Conservation (phyloP, 2,329 filamentous ascomycete genomes). For the Cercospora sp. region DNA sequence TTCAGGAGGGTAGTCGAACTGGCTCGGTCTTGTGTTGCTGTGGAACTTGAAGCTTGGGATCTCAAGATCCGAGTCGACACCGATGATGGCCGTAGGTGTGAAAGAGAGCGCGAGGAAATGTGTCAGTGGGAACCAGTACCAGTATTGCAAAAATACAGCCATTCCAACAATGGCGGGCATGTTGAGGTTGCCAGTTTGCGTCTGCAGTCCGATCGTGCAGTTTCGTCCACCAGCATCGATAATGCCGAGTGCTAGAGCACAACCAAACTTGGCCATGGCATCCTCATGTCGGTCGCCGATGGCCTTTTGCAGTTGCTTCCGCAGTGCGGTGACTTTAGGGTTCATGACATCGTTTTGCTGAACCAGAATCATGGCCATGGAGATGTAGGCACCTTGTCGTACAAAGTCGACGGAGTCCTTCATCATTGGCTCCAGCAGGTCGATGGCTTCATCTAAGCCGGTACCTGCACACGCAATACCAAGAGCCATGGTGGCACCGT, state of each 20-base stretch:
- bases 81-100: slow-evolving; percentile 94
- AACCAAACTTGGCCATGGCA: slow-evolving; percentile 99
- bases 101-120: slow-evolving; percentile 96
- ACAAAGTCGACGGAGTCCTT: slow-evolving; percentile 99
- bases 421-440: slow-evolving; percentile 97
- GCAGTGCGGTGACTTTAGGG: slow-evolving; percentile 86
- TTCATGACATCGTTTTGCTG: slow-evolving; percentile 99
- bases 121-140: slow-evolving; percentile 99
- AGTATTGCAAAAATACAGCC: slow-evolving; percentile 98
- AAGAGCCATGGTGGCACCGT: slow-evolving; percentile 96
- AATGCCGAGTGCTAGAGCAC: slow-evolving; percentile 89
- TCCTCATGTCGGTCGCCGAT: slow-evolving; percentile 94
- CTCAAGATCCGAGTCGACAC: slow-evolving; percentile 88
- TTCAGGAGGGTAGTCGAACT: slow-evolving; percentile 97
- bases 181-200: slow-evolving; percentile 96
- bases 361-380: slow-evolving; percentile 97
- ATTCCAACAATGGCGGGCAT: slow-evolving; percentile 98
- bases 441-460: slow-evolving; percentile 91
- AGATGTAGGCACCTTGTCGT: slow-evolving; percentile 90
- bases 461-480: slow-evolving; percentile 98
- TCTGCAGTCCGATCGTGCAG: slow-evolving; percentile 96
- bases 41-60: slow-evolving; percentile 94
- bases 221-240: slow-evolving; percentile 97
- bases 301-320: slow-evolving; percentile 92
- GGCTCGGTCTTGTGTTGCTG: slow-evolving; percentile 88